Evolutionary conservation across 2,329 filamentous ascomycete genomes (phyloP).

Genomic region (Lasiodiplodia sp.): DNA sequence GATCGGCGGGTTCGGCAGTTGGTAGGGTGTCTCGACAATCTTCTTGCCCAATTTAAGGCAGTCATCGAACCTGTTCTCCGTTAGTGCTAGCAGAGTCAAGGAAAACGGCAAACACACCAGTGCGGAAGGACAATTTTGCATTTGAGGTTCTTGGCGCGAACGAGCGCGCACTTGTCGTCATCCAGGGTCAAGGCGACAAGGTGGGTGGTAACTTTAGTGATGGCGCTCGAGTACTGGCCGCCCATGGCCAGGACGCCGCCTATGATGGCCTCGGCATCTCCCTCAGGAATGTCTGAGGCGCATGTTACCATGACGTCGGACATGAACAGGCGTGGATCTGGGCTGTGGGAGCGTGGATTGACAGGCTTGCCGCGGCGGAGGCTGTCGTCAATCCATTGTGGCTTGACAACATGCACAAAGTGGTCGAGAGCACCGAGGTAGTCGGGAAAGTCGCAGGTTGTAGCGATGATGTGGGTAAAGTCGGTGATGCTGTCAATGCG

Average conservation of each 20-base stretch:
- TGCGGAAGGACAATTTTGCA: slow-evolving; percentile 91
- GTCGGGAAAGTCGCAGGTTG: slow-evolving; percentile 89
- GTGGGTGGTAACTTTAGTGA: slow-evolving; percentile 83
- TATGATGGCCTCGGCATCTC: slow-evolving; percentile 90
- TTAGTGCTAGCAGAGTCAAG: slow-evolving; percentile 31
- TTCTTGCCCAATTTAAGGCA: slow-evolving; percentile 91
- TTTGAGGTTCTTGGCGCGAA: slow-evolving; percentile 69
- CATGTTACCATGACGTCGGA: slow-evolving; percentile 83
- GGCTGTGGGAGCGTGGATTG: slow-evolving; percentile 84
- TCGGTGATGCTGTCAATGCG: slow-evolving; percentile 51
- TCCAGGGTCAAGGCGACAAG: slow-evolving; percentile 82
- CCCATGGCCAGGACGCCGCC: slow-evolving; percentile 90
- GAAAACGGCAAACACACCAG: slow-evolving; percentile 65
- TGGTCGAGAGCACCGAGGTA: slow-evolving; percentile 76
- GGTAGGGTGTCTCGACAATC: slow-evolving; percentile 87
- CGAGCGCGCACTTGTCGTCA: slow-evolving; percentile 72
- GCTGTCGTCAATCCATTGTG: slow-evolving; percentile 79
- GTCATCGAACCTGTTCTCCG: slow-evolving; percentile 82
- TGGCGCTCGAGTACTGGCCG: slow-evolving; percentile 75
- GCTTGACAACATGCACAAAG: slow-evolving; percentile 84
- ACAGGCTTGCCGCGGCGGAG: slow-evolving; percentile 73
- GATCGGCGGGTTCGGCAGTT: slow-evolving; percentile 85
- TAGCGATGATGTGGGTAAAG: slow-evolving; percentile 72
- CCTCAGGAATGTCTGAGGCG: slow-evolving; percentile 81
- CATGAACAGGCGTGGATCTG: slow-evolving; percentile 90